Conservation (phyloP, 805 yeast species). For the Zygotorulaspora danielsina region DNA sequence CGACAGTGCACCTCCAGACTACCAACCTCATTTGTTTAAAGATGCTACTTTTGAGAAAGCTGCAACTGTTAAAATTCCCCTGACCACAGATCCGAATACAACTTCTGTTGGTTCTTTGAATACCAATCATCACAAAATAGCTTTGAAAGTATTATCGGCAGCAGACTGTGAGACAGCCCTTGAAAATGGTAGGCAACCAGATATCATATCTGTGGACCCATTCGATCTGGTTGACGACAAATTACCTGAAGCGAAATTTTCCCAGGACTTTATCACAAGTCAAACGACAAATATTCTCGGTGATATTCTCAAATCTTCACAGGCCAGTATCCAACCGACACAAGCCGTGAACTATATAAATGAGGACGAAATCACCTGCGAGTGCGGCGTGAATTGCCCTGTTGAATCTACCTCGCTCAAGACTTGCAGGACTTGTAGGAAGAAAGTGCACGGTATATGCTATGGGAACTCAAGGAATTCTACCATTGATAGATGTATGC, state of each 20-base stretch:
- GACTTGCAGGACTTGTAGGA: slow-evolving; percentile 34
- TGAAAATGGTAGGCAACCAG: slow-evolving; percentile 1
- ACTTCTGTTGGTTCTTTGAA: slow-evolving; percentile 33
- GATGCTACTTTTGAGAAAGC: slow-evolving; percentile 40
- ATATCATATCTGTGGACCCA: slow-evolving; percentile 29
- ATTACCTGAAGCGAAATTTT: not conserved
- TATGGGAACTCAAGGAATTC: slow-evolving; percentile 30
- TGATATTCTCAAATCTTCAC: slow-evolving; percentile 28
- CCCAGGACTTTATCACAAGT: slow-evolving; percentile 18
- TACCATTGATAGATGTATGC: slow-evolving; percentile 24
- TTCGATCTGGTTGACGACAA: slow-evolving; percentile 20
- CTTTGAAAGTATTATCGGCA: slow-evolving; percentile 32
- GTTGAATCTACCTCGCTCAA: slow-evolving; percentile 10
- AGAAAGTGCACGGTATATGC: slow-evolving; percentile 35
- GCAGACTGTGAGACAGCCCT: slow-evolving; percentile 16
- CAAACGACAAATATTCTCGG: slow-evolving; percentile 36
- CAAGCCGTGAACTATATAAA: slow-evolving; percentile 20
- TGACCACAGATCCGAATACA: slow-evolving; percentile 16
- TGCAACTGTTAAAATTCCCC: slow-evolving; percentile 35
- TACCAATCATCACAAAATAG: slow-evolving; percentile 34
- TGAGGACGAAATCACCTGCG: slow-evolving; percentile 28
- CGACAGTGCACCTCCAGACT: slow-evolving; percentile 43
- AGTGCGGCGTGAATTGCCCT: slow-evolving; percentile 25
- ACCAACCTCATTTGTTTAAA: slow-evolving; percentile 47
- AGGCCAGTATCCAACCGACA: slow-evolving; percentile 28